These are phyloP conservation scores for Colletotrichum spaethianum DNA, from an alignment of 2,329 filamentous ascomycete genomes.

Conservation along the genomic window DNA sequence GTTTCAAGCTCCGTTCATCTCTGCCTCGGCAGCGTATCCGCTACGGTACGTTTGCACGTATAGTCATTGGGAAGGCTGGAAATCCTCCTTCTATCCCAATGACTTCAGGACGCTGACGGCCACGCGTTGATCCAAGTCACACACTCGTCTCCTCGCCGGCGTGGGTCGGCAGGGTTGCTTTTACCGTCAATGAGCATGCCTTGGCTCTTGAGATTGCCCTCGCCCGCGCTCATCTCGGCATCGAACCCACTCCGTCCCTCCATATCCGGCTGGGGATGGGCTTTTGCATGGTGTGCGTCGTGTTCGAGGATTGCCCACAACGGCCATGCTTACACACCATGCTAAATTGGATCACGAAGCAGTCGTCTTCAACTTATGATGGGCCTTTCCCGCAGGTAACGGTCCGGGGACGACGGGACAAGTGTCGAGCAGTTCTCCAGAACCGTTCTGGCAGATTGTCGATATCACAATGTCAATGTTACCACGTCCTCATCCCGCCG, in stretches of 20 bases:
- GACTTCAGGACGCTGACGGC: too few species aligned
- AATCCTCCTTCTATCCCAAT: too few species aligned
- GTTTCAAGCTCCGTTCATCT: too few species aligned
- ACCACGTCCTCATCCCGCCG: not conserved
- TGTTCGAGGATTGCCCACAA: not conserved
- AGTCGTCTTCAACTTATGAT: too few species aligned
- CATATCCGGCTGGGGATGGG: not conserved
- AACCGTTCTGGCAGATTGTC: not conserved
- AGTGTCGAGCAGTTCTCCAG: not conserved
- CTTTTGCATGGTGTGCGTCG: not conserved
- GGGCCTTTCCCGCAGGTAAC: not conserved
- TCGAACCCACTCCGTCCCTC: not conserved
- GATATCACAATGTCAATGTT: not conserved
- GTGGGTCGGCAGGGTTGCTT: not conserved
- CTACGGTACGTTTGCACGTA: too few species aligned
- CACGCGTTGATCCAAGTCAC: not conserved
- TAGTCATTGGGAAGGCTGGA: too few species aligned
- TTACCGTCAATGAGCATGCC: not conserved
- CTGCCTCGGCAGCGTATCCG: too few species aligned
- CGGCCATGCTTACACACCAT: not conserved
- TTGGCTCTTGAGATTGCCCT: not conserved
- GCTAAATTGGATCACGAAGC: too few species aligned
- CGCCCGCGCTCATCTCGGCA: not conserved
- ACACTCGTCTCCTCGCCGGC: not conserved
- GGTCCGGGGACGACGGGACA: not conserved